These are phyloP conservation scores for Exophiala dermatitidis DNA, from an alignment of 2,329 filamentous ascomycete species.

Conservation along the genomic window DNA sequence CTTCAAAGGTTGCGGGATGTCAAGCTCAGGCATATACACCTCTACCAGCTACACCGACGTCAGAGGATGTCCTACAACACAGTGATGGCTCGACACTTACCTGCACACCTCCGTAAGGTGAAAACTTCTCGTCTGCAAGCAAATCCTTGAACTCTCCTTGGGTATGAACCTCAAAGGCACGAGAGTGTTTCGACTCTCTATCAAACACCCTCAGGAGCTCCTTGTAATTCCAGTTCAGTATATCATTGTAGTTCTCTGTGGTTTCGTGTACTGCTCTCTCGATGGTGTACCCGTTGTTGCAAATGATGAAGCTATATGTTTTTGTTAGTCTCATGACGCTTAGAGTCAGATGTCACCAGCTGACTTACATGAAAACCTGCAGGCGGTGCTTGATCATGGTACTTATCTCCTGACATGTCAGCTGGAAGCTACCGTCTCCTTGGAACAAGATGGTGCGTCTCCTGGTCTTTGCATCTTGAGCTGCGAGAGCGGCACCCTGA, in stretches of 20 bases:
- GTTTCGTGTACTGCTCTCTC: constrained; percentile 81
- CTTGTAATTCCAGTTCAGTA: constrained; percentile 66
- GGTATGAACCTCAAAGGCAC: background rate
- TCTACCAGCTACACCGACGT: background rate
- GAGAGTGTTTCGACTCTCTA: background rate
- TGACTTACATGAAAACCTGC: constrained; percentile 1
- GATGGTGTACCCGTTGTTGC: constrained; percentile 84
- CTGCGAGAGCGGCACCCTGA: constrained; percentile 64
- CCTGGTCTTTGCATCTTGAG: background rate
- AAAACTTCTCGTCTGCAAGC: background rate
- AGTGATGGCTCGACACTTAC: background rate
- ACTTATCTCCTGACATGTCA: constrained; percentile 70
- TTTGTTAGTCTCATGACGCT: too few relatives aligned
- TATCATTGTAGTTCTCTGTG: constrained; percentile 73
- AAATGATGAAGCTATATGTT: constrained; percentile 43
- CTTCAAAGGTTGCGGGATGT: constrained; percentile 1
- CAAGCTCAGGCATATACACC: background rate
- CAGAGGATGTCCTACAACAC: background rate
- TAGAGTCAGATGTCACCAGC: too few relatives aligned
- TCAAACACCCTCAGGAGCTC: constrained; percentile 32
- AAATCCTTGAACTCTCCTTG: background rate
- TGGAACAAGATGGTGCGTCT: constrained; percentile 72
- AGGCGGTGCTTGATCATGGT: constrained; percentile 72
- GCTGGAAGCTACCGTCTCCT: constrained; percentile 77
- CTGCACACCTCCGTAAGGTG: background rate